Conservation (phyloP, 1,284 basidiomycete species). For the Ceratobasidium sp. region DNA sequence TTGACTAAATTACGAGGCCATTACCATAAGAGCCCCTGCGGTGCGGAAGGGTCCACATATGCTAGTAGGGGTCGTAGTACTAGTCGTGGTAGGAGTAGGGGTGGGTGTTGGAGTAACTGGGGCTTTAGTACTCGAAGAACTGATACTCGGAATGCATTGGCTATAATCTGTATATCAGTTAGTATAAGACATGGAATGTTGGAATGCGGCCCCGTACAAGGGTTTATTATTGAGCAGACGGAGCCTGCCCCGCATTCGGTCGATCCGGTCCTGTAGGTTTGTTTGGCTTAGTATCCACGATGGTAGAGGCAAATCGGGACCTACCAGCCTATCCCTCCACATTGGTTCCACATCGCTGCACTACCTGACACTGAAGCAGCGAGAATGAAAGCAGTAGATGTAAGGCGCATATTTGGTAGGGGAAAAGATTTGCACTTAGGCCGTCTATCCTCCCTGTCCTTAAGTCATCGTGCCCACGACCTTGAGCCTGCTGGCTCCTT, state of each 20-base stretch:
- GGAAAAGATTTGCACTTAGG: not conserved
- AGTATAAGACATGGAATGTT: not conserved
- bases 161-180: conserved; percentile 24
- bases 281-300: not conserved
- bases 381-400: not conserved
- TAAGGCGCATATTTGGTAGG: not conserved
- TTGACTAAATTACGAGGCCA: too few relatives aligned
- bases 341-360: conserved; percentile 6
- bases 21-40: too few relatives aligned
- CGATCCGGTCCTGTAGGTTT: not conserved
- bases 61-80: not conserved
- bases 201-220: not conserved
- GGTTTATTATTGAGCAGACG: not conserved
- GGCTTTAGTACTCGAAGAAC: too few relatives aligned
- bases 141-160: conserved; percentile 15
- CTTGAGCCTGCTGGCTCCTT: not conserved
- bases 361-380: not conserved
- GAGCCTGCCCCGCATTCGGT: not conserved
- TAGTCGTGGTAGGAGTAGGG: not conserved
- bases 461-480: not conserved
- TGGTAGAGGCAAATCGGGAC: not conserved
- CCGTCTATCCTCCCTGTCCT: not conserved
- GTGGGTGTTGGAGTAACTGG: not conserved
- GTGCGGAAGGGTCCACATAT: too few relatives aligned
- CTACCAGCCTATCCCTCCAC: conserved; percentile 27